These are phyloP conservation scores for Pseudogymnoascus destructans DNA, from an alignment of 2,329 filamentous ascomycete species.

Conservation along the genomic window DNA sequence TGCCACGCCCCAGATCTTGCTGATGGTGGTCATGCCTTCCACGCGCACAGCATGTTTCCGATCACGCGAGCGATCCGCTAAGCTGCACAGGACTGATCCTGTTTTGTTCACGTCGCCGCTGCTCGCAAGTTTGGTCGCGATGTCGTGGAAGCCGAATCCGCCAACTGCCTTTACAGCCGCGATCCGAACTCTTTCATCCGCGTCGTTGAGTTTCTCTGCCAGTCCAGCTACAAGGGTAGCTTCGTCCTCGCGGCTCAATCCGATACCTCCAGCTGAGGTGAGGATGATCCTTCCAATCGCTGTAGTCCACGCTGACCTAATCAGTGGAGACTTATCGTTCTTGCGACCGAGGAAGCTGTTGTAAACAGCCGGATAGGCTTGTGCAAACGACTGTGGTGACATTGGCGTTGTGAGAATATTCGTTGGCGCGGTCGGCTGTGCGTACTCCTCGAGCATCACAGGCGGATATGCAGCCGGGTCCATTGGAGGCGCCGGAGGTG, in stretches of 20 bases:
- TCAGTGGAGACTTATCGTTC: constrained; percentile 72
- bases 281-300: constrained; percentile 73
- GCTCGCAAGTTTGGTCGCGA: constrained; percentile 68
- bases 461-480: constrained; percentile 82
- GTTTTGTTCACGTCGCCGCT: constrained; percentile 62
- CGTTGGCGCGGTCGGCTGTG: constrained; percentile 36
- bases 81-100: constrained; percentile 64
- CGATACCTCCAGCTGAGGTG: constrained; percentile 85
- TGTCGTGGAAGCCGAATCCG: constrained; percentile 64
- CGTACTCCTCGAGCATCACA: constrained; percentile 48
- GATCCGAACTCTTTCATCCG: constrained; percentile 80
- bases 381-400: constrained; percentile 79
- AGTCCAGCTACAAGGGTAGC: constrained; percentile 58
- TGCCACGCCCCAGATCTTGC: constrained; percentile 86
- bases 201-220: constrained; percentile 70
- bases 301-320: constrained; percentile 77
- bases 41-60: constrained; percentile 68
- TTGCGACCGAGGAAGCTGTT: constrained; percentile 72
- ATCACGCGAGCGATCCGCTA: constrained; percentile 83
- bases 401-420: constrained; percentile 66
- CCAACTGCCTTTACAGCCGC: constrained; percentile 79
- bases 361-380: constrained; percentile 66
- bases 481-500: constrained; percentile 56
- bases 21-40: constrained; percentile 74
- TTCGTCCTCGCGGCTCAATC: constrained; percentile 74